These are phyloP conservation scores for Penicillium goetzii DNA, from an alignment of 495 filamentous ascomycete genomes.

Conservation along the genomic window DNA sequence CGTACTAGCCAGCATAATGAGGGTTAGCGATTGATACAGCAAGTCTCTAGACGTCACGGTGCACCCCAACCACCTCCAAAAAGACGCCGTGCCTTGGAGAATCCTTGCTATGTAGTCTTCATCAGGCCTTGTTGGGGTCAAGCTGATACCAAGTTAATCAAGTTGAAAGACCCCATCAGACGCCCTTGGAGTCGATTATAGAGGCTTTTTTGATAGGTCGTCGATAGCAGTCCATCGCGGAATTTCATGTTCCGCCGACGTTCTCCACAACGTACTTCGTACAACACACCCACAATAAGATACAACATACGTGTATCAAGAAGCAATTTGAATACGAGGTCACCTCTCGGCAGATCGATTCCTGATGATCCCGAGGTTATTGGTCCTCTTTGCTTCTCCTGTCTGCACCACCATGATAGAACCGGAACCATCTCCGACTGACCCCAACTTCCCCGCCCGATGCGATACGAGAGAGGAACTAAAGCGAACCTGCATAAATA, in stretches of 20 bases:
- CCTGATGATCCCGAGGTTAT: not conserved
- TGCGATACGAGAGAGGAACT: not conserved
- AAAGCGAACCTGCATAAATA: not conserved
- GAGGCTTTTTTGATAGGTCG: not conserved
- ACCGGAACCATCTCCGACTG: constrained; percentile 18
- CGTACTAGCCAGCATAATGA: not conserved
- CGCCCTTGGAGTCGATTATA: not conserved
- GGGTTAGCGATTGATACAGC: not conserved
- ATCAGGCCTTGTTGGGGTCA: not conserved
- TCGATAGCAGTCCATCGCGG: not conserved
- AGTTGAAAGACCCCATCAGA: not conserved
- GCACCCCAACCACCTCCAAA: not conserved
- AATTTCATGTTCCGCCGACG: not conserved
- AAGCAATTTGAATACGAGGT: constrained; percentile 1
- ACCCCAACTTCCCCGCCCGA: constrained; percentile 30
- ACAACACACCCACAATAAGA: not conserved
- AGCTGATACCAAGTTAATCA: not conserved
- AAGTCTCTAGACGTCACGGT: not conserved
- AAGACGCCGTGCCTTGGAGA: not conserved
- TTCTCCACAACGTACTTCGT: not conserved
- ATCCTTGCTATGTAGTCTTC: not conserved
- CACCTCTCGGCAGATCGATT: not conserved
- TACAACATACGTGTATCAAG: not conserved
- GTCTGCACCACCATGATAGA: not conserved
- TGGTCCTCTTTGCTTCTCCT: not conserved